Evolutionary conservation across 2,329 filamentous ascomycete genomes (phyloP), one percentile per base, ranked within the genome.

Genomic region (Sphaceloma murrayae): DNA sequence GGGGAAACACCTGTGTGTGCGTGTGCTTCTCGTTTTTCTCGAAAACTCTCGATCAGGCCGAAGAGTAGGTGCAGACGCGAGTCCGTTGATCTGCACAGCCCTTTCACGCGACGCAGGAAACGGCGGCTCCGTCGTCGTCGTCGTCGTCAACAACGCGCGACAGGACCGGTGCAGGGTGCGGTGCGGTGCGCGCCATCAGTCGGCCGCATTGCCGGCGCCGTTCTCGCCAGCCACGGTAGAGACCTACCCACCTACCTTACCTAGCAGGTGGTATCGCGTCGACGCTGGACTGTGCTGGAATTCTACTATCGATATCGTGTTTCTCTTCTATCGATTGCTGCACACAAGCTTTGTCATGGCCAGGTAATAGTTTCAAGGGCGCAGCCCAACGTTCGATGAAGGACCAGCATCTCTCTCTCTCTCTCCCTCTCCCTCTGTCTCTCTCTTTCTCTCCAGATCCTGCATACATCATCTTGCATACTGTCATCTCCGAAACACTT

Each of bases 81-180:
- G 36, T 13, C 22, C 36, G 36, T 40, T 40, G 36, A 40, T 40
- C 36, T 40, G 36, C 36, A 40, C 24, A 30, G 36, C 36, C 36
- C 26, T 7, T 27, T 7, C 24, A 27, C 24, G 24, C 24, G 24
- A 27, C 24, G 24, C 6, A 6, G 36, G 30, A 19, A 22, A 29
- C 36, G 24, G 30, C 34, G 22, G 17, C 13, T 2, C 13, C 34
- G 19, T 19, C 27, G 24, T 26, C 34, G 34, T 38, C 34, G 34
- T 38, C 34, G n/a, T 22, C 36, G 36, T 40, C 36, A 40, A 40
- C 36, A 40, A 40, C 36, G 36, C 36, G 36, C 27, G 22, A 40
- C 27, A 16, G 24, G 30, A 18, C 14, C 13, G 36, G 11, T 27
- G 11, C 6, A 40, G 19, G 24, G 30, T 27, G 22, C 13, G 36